phyloP scores from a whole-genome alignment of 305 asterid genomes.

The Fraxinus sp. region DNA sequence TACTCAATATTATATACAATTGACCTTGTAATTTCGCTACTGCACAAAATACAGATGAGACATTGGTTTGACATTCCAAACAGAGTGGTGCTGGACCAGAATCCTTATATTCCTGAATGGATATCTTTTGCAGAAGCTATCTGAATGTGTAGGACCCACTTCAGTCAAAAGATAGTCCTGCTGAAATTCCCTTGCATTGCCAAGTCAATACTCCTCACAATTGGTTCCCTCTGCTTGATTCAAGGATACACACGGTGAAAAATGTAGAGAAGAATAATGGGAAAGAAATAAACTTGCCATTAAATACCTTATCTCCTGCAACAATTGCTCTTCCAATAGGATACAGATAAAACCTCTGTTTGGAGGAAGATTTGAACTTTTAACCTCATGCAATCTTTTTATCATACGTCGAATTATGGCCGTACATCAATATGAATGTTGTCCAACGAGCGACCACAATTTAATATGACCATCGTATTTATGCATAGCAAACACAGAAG shows the following conservation, averaged over 20 bases:
- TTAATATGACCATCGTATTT: not conserved
- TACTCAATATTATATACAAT: not conserved
- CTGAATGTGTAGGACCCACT: slow-evolving; percentile 35
- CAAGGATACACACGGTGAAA: slow-evolving; percentile 3
- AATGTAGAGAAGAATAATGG: not conserved
- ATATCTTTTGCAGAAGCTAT: slow-evolving; percentile 28
- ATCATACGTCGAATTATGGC: not conserved
- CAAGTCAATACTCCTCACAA: slow-evolving; percentile 27
- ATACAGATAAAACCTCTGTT: slow-evolving; percentile 27
- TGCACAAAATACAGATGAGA: slow-evolving; percentile 1
- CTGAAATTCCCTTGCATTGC: slow-evolving; percentile 2
- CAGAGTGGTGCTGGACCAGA: slow-evolving; percentile 21
- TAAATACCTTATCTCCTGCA: slow-evolving; percentile 34
- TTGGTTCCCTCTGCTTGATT: slow-evolving; percentile 15
- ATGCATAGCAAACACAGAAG: not conserved
- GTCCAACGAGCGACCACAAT: not conserved
- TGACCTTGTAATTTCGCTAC: not conserved
- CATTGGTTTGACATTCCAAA: slow-evolving; percentile 12
- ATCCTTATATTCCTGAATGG: slow-evolving; percentile 24
- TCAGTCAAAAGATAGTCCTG: slow-evolving; percentile 40
- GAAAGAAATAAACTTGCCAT: slow-evolving; percentile 27
- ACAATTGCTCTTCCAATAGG: slow-evolving; percentile 40
- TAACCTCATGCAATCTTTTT: slow-evolving; percentile 24
- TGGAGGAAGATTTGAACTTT: slow-evolving; percentile 18
- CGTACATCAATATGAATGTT: slow-evolving; percentile 3